Evolutionary conservation across 306 rosid species (phyloP).

Genomic region (Geum urbanum): DNA sequence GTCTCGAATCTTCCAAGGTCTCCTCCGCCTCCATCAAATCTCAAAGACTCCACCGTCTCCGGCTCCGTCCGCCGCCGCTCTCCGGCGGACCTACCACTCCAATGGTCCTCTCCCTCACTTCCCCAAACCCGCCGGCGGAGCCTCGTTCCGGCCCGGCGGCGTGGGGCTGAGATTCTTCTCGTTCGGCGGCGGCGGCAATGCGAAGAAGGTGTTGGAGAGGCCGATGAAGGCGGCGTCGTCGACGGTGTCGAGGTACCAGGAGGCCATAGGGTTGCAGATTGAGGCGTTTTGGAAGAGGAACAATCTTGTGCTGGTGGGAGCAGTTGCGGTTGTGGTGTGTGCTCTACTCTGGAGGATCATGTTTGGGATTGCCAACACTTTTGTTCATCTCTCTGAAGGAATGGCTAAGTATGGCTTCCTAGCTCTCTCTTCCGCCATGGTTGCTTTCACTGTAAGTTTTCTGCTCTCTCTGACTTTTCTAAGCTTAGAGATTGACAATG

Average conservation of each 20-base stretch:
- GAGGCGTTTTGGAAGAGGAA: slow-evolving; percentile 83
- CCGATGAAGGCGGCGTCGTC: slow-evolving; percentile 48
- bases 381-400: slow-evolving; percentile 74
- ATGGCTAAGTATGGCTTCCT: slow-evolving; percentile 96
- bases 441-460: slow-evolving; percentile 72
- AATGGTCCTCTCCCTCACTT: slow-evolving; percentile 18
- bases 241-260: slow-evolving; percentile 63
- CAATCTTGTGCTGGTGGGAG: slow-evolving; percentile 52
- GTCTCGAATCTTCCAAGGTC: slow-evolving; percentile 46
- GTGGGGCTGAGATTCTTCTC: slow-evolving; percentile 51
- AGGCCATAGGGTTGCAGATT: slow-evolving; percentile 74
- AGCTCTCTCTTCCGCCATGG: slow-evolving; percentile 87
- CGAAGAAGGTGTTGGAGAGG: slow-evolving; percentile 47
- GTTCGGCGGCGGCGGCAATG: slow-evolving; percentile 26
- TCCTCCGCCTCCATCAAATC: slow-evolving; percentile 34
- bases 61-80: neutral
- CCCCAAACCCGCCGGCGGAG: neutral
- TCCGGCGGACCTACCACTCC: slow-evolving; percentile 24
- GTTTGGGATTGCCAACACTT: slow-evolving; percentile 71
- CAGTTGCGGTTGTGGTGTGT: slow-evolving; percentile 60
- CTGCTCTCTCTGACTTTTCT: neutral
- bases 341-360: slow-evolving; percentile 69
- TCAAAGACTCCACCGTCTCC: slow-evolving; percentile 22
- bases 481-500: neutral
- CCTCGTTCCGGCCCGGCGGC: slow-evolving; percentile 9